These are phyloP conservation scores for Solanum paucissectum DNA, from an alignment of 257 asterid species.

Conservation along the genomic window DNA sequence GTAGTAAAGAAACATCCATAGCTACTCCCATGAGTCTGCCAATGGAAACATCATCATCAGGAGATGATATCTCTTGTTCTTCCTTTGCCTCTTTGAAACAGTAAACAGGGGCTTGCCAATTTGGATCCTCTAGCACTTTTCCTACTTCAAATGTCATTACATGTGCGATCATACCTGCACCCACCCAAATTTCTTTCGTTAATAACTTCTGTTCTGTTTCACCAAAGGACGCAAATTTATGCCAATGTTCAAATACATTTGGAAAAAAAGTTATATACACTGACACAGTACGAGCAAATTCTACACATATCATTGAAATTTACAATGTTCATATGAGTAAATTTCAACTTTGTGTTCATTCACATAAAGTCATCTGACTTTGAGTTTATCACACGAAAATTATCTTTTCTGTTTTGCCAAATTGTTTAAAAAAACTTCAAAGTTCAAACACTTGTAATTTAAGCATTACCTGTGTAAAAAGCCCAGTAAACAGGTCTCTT, in stretches of 20 bases:
- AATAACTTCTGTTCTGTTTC: not conserved
- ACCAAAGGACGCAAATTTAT: not conserved
- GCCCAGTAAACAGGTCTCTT: constrained; percentile 62
- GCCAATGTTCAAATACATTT: not conserved
- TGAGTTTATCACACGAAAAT: not conserved
- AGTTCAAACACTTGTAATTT: not conserved
- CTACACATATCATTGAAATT: not conserved
- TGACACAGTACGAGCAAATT: not conserved
- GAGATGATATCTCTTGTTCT: not conserved
- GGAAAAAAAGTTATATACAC: not conserved
- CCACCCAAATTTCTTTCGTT: not conserved
- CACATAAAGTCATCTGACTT: not conserved
- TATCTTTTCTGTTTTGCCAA: not conserved
- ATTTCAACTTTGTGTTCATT: not conserved
- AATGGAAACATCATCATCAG: not conserved
- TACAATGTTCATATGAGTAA: too few relatives aligned
- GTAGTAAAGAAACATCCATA: not conserved
- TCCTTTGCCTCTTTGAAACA: constrained; percentile 27
- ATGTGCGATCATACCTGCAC: constrained; percentile 46
- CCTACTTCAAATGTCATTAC: constrained; percentile 85
- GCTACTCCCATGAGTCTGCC: constrained; percentile 22
- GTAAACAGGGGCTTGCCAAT: constrained; percentile 77
- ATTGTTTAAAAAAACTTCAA: too few relatives aligned
- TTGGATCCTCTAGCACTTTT: constrained; percentile 50
- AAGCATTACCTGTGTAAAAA: constrained; percentile 31